These are phyloP conservation scores for Xylaria nigripes DNA, from an alignment of 495 filamentous ascomycete genomes.

Conservation along the genomic window DNA sequence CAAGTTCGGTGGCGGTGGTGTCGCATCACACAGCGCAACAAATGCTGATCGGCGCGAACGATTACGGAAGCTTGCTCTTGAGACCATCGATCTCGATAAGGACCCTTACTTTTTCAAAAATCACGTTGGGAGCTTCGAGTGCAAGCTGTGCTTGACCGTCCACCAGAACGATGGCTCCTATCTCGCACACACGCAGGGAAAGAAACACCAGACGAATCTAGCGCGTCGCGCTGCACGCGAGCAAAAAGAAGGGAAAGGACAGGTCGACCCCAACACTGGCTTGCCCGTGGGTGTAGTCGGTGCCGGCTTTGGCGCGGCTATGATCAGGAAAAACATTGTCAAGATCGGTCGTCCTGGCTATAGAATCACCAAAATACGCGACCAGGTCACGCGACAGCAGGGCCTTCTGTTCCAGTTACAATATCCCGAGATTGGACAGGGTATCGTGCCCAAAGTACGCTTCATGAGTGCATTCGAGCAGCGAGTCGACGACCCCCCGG, in stretches of 20 bases:
- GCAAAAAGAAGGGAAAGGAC: slow-evolving; percentile 72
- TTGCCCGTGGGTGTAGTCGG: slow-evolving; percentile 64
- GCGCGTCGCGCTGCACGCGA: slow-evolving; percentile 89
- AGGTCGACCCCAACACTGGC: slow-evolving; percentile 67
- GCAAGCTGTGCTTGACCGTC: slow-evolving; percentile 94
- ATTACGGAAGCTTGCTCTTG: slow-evolving; percentile 92
- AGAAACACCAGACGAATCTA: slow-evolving; percentile 99
- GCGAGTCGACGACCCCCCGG: slow-evolving; percentile 89
- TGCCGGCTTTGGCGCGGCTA: slow-evolving; percentile 52
- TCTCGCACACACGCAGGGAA: slow-evolving; percentile 95
- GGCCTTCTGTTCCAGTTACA: slow-evolving; percentile 91
- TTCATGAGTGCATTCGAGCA: slow-evolving; percentile 98
- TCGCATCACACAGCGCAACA: slow-evolving; percentile 84
- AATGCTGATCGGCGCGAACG: slow-evolving; percentile 97
- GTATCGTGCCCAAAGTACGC: slow-evolving; percentile 69
- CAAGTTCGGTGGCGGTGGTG: slow-evolving; percentile 96
- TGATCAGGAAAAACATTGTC: slow-evolving; percentile 76
- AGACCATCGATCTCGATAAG: slow-evolving; percentile 98
- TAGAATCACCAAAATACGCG: slow-evolving; percentile 92
- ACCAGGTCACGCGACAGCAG: slow-evolving; percentile 82
- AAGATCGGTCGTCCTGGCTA: slow-evolving; percentile 97
- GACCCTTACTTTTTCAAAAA: slow-evolving; percentile 99
- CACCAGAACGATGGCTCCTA: slow-evolving; percentile 99
- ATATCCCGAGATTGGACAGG: slow-evolving; percentile 81
- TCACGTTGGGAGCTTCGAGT: slow-evolving; percentile 97